Conservation (phyloP, 495 filamentous ascomycete species). For the Neohortaea acidophila region DNA sequence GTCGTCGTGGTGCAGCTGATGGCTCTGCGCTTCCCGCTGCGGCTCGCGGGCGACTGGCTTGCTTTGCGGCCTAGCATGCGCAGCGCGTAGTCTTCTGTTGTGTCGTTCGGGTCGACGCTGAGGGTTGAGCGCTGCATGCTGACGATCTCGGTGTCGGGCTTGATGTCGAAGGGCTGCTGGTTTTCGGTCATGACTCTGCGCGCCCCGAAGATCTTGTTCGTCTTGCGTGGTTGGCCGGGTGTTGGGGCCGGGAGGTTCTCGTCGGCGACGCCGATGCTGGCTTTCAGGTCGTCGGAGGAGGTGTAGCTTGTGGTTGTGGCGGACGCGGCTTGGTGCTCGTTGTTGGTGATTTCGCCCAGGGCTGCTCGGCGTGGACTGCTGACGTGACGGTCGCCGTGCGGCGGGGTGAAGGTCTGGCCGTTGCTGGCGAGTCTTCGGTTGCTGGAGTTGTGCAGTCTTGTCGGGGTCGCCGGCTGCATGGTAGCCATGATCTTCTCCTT, state of each 20-base stretch:
- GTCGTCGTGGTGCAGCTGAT: slow-evolving; percentile 47
- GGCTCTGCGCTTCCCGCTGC: slow-evolving; percentile 34
- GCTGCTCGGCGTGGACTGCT: slow-evolving; percentile 56
- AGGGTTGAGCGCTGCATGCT: slow-evolving; percentile 32
- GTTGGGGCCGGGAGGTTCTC: slow-evolving; percentile 89
- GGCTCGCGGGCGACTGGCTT: slow-evolving; percentile 11
- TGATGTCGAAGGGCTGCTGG: slow-evolving; percentile 24
- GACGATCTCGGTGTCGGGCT: slow-evolving; percentile 32
- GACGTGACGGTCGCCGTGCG: slow-evolving; percentile 22
- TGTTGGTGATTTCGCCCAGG: slow-evolving; percentile 78
- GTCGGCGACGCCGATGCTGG: slow-evolving; percentile 25
- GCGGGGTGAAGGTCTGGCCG: slow-evolving; percentile 63
- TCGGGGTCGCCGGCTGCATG: slow-evolving; percentile 61
- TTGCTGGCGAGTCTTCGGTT: slow-evolving; percentile 39
- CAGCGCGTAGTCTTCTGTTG: slow-evolving; percentile 62
- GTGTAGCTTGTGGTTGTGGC: slow-evolving; percentile 11
- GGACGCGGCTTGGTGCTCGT: slow-evolving; percentile 32
- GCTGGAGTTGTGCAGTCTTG: slow-evolving; percentile 41
- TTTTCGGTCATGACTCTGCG: slow-evolving; percentile 27
- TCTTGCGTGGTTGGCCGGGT: slow-evolving; percentile 89
- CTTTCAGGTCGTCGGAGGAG: slow-evolving; percentile 40
- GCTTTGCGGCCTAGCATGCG: slow-evolving; percentile 41
- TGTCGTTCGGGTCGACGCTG: slow-evolving; percentile 42
- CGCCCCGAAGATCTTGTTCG: slow-evolving; percentile 42
- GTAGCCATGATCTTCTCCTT: slow-evolving; percentile 40